phyloP scores from a whole-genome alignment of 2,329 filamentous ascomycete genomes.

The Xylaria digitata region DNA sequence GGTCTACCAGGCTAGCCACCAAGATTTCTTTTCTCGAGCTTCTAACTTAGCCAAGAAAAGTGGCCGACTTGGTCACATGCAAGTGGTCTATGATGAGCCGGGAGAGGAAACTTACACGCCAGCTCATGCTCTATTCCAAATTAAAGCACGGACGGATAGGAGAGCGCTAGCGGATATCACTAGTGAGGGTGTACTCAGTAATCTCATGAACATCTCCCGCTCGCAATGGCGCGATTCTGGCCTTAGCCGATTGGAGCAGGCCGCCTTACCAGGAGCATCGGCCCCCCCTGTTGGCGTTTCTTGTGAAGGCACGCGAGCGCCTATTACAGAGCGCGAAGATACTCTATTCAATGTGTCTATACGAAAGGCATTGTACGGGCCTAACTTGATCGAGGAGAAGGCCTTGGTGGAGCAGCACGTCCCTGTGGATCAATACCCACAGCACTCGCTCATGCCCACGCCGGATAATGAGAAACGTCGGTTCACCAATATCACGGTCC shows the following conservation, averaged over 20 bases:
- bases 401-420: slow-evolving; percentile 79
- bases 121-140: slow-evolving; percentile 82
- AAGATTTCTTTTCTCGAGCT: slow-evolving; percentile 79
- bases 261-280: slow-evolving; percentile 79
- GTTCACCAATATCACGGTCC: slow-evolving; percentile 91
- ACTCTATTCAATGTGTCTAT: slow-evolving; percentile 82
- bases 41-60: slow-evolving; percentile 66
- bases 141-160: slow-evolving; percentile 75
- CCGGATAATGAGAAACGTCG: slow-evolving; percentile 84
- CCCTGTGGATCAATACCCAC: slow-evolving; percentile 72
- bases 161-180: slow-evolving; percentile 76
- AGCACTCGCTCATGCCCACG: slow-evolving; percentile 74
- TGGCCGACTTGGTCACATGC: slow-evolving; percentile 73
- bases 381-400: slow-evolving; percentile 73
- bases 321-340: slow-evolving; percentile 73
- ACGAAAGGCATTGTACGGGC: slow-evolving; percentile 79
- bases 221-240: slow-evolving; percentile 75
- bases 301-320: slow-evolving; percentile 74
- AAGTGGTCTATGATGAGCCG: slow-evolving; percentile 76
- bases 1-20: slow-evolving; percentile 74
- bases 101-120: slow-evolving; percentile 73
- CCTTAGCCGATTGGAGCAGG: slow-evolving; percentile 82
- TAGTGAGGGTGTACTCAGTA: slow-evolving; percentile 75
- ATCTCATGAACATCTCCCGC: slow-evolving; percentile 82
- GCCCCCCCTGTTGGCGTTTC: slow-evolving; percentile 88